Conservation (phyloP, 2,329 filamentous ascomycete genomes). For the Phyllosticta citriasiana region DNA sequence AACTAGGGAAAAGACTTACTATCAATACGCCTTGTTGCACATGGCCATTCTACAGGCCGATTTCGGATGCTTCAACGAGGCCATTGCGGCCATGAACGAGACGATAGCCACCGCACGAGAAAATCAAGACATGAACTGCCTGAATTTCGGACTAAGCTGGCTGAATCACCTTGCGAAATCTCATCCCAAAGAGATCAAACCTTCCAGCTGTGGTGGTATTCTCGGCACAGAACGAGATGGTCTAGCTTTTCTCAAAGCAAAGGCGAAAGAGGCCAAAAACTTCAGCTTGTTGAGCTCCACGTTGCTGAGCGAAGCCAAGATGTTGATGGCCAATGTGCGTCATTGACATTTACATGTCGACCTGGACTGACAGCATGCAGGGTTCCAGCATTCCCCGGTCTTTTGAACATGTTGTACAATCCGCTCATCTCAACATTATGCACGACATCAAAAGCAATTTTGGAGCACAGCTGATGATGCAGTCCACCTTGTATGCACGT, state of each 20-base stretch:
- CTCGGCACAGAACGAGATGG: conserved; percentile 72
- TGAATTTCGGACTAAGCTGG: conserved; percentile 96
- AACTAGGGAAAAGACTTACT: conserved; percentile 69
- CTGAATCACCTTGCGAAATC: conserved; percentile 87
- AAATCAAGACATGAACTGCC: conserved; percentile 80
- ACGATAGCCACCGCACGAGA: conserved; percentile 90
- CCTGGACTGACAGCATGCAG: conserved; percentile 21
- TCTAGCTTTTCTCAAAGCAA: conserved; percentile 71
- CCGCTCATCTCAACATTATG: conserved; percentile 71
- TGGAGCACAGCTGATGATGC: conserved; percentile 63
- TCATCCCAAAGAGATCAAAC: conserved; percentile 63
- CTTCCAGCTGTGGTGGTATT: conserved; percentile 61
- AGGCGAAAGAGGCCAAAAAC: conserved; percentile 78
- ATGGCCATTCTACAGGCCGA: conserved; percentile 89
- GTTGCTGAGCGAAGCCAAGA: conserved; percentile 74
- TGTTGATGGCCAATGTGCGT: conserved; percentile 63
- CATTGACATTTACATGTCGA: conserved; percentile 28
- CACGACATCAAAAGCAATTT: conserved; percentile 64
- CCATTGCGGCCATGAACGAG: conserved; percentile 88
- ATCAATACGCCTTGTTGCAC: conserved; percentile 91
- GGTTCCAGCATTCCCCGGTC: conserved; percentile 50
- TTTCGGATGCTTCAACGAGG: conserved; percentile 84
- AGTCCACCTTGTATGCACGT: conserved; percentile 64
- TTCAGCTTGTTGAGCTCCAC: conserved; percentile 77
- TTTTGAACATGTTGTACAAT: conserved; percentile 71